A percentile compares a stretch with the other conserved stretches of the same genome.
phyloP scores from a whole-genome alignment of 1,284 basidiomycete species.

The Cutaneotrichosporon cutaneum region DNA sequence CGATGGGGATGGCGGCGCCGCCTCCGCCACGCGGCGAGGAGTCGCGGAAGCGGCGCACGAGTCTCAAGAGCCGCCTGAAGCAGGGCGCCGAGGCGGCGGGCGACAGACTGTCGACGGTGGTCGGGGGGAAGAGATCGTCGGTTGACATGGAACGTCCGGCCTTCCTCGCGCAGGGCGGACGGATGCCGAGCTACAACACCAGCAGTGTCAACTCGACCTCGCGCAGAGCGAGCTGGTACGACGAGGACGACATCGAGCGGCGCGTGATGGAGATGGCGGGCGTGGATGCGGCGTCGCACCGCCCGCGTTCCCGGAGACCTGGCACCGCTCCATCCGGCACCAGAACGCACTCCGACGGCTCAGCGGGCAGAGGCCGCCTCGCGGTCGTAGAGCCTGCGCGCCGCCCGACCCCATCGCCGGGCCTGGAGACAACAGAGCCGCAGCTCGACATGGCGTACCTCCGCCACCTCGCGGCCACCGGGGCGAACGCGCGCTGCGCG shows the following conservation, averaged over 20 bases:
- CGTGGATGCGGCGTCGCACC: slow-evolving; percentile 20
- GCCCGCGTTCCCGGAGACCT: neutral
- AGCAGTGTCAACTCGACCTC: neutral
- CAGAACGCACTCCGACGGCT: neutral
- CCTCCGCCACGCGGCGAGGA: slow-evolving; percentile 31
- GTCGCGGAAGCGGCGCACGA: slow-evolving; percentile 29
- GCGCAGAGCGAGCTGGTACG: slow-evolving; percentile 8
- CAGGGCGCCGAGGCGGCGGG: slow-evolving; percentile 35
- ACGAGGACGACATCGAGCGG: slow-evolving; percentile 43
- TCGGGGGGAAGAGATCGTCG: slow-evolving; percentile 20
- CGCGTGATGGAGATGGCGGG: slow-evolving; percentile 48
- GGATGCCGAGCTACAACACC: slow-evolving; percentile 19
- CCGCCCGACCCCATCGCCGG: neutral
- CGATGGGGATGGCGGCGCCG: slow-evolving; percentile 23
- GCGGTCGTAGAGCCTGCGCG: neutral
- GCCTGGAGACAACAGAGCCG: neutral
- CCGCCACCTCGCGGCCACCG: slow-evolving; percentile 14
- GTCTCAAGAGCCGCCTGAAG: slow-evolving; percentile 44
- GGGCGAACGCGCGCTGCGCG: slow-evolving; percentile 53
- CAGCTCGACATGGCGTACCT: slow-evolving; percentile 22
- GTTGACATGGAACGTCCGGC: slow-evolving; percentile 26
- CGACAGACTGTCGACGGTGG: slow-evolving; percentile 35
- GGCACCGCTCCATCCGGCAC: neutral
- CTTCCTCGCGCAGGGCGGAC: slow-evolving; percentile 19
- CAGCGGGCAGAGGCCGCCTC: neutral